Evolutionary conservation across 179 eudicot species (phyloP).

Genomic region (Monotropa hypopitys): DNA sequence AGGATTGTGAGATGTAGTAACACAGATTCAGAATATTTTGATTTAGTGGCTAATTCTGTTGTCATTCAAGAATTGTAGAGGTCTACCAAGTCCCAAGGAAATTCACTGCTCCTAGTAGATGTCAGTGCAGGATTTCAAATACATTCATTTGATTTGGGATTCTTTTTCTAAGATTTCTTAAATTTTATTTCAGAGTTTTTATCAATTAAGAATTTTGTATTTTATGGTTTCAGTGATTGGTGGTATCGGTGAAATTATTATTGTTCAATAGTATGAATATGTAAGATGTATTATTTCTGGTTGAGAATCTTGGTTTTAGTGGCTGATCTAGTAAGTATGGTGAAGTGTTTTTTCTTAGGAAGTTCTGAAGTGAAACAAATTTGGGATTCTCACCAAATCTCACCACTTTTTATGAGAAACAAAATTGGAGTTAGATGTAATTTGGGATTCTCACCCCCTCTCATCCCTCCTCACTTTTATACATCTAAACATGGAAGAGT

Average conservation of each 20-base stretch:
- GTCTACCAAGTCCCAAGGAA: background rate
- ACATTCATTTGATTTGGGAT: background rate
- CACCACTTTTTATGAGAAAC: too few species aligned
- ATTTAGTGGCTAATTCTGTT: constrained; percentile 15
- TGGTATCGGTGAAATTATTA: background rate
- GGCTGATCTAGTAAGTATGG: background rate
- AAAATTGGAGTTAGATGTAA: too few species aligned
- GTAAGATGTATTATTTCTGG: background rate
- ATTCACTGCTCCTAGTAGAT: background rate
- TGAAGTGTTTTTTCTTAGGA: background rate
- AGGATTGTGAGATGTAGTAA: constrained; percentile 26
- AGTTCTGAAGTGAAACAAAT: too few species aligned
- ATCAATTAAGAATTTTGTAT: background rate
- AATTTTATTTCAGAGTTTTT: background rate
- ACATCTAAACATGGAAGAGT: too few species aligned
- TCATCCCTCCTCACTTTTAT: too few species aligned
- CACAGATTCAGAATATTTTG: constrained; percentile 12
- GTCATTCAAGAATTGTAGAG: constrained; percentile 7
- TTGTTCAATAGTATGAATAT: background rate
- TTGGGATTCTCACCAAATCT: too few species aligned
- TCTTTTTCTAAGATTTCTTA: background rate
- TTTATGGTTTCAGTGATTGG: background rate
- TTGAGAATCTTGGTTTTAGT: background rate
- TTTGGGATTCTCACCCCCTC: too few species aligned
- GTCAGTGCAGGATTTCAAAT: background rate